Evolutionary conservation across 163 green algal genomes (phyloP).

Genomic region (Chloromonas sp.): DNA sequence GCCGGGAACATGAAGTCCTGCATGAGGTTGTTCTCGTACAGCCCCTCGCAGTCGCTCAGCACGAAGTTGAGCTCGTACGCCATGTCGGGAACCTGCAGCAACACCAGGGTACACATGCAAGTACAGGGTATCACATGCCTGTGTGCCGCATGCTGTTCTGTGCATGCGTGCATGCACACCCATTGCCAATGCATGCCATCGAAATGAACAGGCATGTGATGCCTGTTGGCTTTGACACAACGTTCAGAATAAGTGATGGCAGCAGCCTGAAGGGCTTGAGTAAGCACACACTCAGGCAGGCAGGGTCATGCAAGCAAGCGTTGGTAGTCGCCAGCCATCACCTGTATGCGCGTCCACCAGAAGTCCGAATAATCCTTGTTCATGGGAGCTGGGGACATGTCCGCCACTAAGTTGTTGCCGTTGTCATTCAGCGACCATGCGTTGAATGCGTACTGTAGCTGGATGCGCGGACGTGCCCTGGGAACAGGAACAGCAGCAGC

Average conservation of each 20-base stretch:
- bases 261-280: too few species aligned
- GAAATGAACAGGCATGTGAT: too few species aligned
- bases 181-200: neutral
- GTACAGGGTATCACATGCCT: neutral
- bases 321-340: neutral
- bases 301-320: too few species aligned
- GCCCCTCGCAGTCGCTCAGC: constrained; percentile 62
- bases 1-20: constrained; percentile 55
- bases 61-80: constrained; percentile 84
- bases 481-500: neutral
- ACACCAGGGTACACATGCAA: neutral
- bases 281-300: too few species aligned
- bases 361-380: constrained; percentile 45
- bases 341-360: constrained; percentile 34
- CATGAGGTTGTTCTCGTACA: constrained; percentile 77
- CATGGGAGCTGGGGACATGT: constrained; percentile 47
- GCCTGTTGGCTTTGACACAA: too few species aligned
- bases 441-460: constrained; percentile 65
- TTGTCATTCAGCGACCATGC: constrained; percentile 60
- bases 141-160: neutral
- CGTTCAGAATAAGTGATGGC: too few species aligned
- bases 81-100: constrained; percentile 50
- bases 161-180: neutral
- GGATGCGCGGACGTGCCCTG: constrained; percentile 41
- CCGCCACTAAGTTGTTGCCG: constrained; percentile 25